A percentile compares a stretch with the other conserved stretches of the same genome.
These are phyloP conservation scores for Oryza coarctata DNA, from an alignment of 176 grass and related monocot genomes.

Conservation along the genomic window DNA sequence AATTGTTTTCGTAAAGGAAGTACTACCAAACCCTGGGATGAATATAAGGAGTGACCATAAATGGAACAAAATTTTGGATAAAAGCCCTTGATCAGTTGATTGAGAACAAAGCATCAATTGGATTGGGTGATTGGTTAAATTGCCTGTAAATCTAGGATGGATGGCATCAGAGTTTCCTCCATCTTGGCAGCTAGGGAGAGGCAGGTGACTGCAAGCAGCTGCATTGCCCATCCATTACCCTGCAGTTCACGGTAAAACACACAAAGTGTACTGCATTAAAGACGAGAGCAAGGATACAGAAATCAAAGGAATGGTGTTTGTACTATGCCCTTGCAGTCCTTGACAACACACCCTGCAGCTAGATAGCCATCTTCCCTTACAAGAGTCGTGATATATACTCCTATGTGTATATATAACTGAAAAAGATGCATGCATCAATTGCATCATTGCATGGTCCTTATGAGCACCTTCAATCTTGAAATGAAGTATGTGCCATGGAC, in stretches of 20 bases:
- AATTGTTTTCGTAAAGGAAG: not conserved
- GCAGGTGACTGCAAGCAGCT: conserved; percentile 44
- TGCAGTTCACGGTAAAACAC: conserved; percentile 24
- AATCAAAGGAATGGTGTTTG: not conserved
- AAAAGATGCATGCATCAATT: not conserved
- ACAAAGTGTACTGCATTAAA: conserved; percentile 22
- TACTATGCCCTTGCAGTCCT: not conserved
- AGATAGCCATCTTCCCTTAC: not conserved
- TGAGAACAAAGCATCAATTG: not conserved
- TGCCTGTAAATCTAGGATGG: conserved; percentile 46
- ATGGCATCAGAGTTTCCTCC: conserved; percentile 40
- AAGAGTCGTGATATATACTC: not conserved
- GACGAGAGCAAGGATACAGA: not conserved
- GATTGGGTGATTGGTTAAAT: not conserved
- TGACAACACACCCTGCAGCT: not conserved
- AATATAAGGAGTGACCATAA: not conserved
- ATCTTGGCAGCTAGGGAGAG: conserved; percentile 50
- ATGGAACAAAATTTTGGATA: not conserved
- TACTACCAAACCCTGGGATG: not conserved
- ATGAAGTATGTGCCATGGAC: conserved; percentile 2
- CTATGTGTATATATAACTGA: not conserved
- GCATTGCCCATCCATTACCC: conserved; percentile 46
- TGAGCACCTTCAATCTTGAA: conserved; percentile 2
- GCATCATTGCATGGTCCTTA: conserved; percentile 17
- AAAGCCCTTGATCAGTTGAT: not conserved